Percentiles rank a stretch among this genome's conserved stretches.
Evolutionary conservation across 2,329 filamentous ascomycete species (phyloP).

Genomic region (Colletotrichum euphorbiae): DNA sequence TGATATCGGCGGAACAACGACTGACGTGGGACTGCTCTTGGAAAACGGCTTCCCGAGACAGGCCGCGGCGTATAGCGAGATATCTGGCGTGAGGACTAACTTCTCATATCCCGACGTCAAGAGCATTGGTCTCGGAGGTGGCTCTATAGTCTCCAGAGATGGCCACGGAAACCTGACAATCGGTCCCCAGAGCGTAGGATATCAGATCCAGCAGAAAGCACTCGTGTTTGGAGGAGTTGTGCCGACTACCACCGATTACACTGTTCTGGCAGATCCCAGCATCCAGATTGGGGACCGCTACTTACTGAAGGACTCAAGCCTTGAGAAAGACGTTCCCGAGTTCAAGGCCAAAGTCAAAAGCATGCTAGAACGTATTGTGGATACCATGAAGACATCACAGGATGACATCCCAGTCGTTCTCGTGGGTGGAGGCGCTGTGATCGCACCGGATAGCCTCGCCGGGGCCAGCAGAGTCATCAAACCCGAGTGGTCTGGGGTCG

Average conservation of each 20-base stretch:
- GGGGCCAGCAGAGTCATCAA: conserved; percentile 69
- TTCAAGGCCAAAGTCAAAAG: conserved; percentile 2
- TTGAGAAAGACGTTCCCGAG: background rate
- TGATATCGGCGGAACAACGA: background rate
- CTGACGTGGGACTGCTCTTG: conserved; percentile 65
- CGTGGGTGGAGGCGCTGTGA: conserved; percentile 63
- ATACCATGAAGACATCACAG: conserved; percentile 70
- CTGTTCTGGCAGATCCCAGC: background rate
- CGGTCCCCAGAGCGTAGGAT: background rate
- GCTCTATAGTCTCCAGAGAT: background rate
- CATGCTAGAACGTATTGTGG: background rate
- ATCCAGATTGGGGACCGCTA: background rate
- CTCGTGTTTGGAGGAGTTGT: background rate
- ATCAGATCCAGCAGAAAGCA: background rate
- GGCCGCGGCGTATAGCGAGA: conserved; percentile 70
- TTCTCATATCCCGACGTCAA: conserved; percentile 68
- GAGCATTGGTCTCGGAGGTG: background rate
- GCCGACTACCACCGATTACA: background rate
- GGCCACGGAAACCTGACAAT: background rate
- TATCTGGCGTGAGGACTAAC: conserved; percentile 73
- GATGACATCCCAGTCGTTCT: conserved; percentile 69
- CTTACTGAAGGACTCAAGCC: background rate
- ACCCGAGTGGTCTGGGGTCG: conserved; percentile 67
- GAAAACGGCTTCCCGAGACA: conserved; percentile 73
- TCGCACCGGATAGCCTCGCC: conserved; percentile 56